Evolutionary conservation across 306 rosid genomes (phyloP).

Genomic region (Senna tora): DNA sequence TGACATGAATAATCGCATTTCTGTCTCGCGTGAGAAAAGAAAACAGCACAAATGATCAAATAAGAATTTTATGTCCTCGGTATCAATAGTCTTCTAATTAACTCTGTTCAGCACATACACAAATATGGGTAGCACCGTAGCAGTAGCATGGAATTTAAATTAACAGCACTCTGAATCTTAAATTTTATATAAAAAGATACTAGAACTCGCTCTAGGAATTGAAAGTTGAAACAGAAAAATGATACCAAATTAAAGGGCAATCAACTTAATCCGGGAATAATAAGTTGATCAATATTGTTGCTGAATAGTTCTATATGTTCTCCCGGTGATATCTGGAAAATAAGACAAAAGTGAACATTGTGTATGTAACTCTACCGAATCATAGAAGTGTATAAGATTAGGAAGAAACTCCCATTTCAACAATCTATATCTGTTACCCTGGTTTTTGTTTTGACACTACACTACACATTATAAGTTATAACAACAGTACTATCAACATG

Average conservation of each 20-base stretch:
- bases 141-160: background rate
- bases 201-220: background rate
- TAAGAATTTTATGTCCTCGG: background rate
- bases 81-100: background rate
- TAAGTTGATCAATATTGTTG: background rate
- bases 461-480: conserved; percentile 1
- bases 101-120: background rate
- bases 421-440: conserved; percentile 17
- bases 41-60: background rate
- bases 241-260: background rate
- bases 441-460: background rate
- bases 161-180: background rate
- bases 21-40: background rate
- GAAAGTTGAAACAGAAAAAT: background rate
- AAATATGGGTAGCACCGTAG: background rate
- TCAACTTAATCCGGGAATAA: background rate
- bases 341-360: background rate
- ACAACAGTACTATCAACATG: background rate
- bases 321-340: background rate
- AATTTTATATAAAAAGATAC: background rate
- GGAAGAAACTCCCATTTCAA: conserved; percentile 4
- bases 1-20: background rate
- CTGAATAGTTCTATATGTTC: background rate
- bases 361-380: background rate
- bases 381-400: background rate